phyloP scores from a whole-genome alignment of 2,329 filamentous ascomycete genomes.

The Beauveria sp. region DNA sequence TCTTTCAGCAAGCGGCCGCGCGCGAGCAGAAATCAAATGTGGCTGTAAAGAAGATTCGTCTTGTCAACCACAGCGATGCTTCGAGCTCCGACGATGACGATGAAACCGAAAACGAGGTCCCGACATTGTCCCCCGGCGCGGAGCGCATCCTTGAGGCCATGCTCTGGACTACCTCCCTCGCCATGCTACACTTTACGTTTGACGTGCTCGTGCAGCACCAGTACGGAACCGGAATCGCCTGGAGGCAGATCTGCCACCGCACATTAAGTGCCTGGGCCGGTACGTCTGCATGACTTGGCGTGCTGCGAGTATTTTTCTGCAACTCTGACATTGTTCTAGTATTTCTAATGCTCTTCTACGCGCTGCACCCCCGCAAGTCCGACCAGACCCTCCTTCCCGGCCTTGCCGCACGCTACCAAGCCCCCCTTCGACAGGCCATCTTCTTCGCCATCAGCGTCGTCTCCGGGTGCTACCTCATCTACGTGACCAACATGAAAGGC shows the following conservation, averaged over 20 bases:
- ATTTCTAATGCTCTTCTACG: slow-evolving; percentile 47
- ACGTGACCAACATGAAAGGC: slow-evolving; percentile 68
- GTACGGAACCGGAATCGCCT: slow-evolving; percentile 60
- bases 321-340: slow-evolving; percentile 29
- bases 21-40: slow-evolving; percentile 21
- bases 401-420: slow-evolving; percentile 38
- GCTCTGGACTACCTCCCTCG: slow-evolving; percentile 54
- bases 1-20: slow-evolving; percentile 43
- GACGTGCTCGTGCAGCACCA: slow-evolving; percentile 74
- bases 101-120: slow-evolving; percentile 18
- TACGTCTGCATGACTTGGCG: slow-evolving; percentile 24
- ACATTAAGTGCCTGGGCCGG: slow-evolving; percentile 45
- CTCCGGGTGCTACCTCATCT: slow-evolving; percentile 71
- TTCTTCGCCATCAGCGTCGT: slow-evolving; percentile 56
- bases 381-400: slow-evolving; percentile 42
- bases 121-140: slow-evolving; percentile 32
- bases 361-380: slow-evolving; percentile 45
- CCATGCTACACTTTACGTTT: slow-evolving; percentile 68
- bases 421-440: slow-evolving; percentile 44
- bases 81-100: slow-evolving; percentile 24
- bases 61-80: slow-evolving; percentile 15
- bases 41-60: slow-evolving; percentile 4
- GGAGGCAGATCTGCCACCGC: slow-evolving; percentile 45
- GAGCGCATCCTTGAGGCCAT: slow-evolving; percentile 48
- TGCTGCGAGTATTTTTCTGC: no score